Conservation (phyloP, 2,329 filamentous ascomycete species). For the Alternaria triticimaculans region DNA sequence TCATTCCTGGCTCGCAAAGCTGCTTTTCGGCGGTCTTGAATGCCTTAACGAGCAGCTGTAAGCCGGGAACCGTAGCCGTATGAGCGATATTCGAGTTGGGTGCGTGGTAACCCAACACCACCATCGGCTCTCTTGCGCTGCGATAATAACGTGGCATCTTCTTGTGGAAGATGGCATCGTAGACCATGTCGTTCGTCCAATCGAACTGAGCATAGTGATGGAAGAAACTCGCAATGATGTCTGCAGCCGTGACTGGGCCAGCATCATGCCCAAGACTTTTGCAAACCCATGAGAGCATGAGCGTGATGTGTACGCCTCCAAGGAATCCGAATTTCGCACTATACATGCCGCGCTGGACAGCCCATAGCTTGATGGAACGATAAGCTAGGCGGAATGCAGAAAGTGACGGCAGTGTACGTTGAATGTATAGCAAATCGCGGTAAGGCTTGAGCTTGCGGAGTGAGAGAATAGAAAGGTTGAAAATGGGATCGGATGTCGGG, state of each 20-base stretch:
- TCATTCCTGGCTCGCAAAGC: constrained; percentile 42
- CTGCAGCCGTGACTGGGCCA: constrained; percentile 53
- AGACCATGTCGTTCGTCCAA: constrained; percentile 63
- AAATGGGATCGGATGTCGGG: constrained; percentile 60
- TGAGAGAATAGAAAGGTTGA: constrained; percentile 62
- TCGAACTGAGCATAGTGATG: constrained; percentile 66
- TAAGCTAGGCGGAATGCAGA: constrained; percentile 65
- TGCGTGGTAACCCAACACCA: constrained; percentile 67
- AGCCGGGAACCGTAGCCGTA: constrained; percentile 61
- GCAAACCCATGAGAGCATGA: constrained; percentile 66
- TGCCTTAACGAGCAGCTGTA: constrained; percentile 60
- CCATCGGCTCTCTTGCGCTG: constrained; percentile 65
- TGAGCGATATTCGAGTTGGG: constrained; percentile 67
- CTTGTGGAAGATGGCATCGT: constrained; percentile 64
- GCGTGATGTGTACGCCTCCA: constrained; percentile 68
- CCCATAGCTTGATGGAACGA: constrained; percentile 68
- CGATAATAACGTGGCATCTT: constrained; percentile 57
- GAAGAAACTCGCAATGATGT: constrained; percentile 68
- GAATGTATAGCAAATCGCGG: constrained; percentile 67
- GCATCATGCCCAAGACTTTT: constrained; percentile 53
- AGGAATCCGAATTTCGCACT: constrained; percentile 70
- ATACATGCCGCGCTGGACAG: constrained; percentile 67
- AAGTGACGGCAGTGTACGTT: constrained; percentile 65
- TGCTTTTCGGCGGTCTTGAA: constrained; percentile 56
- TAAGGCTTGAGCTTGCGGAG: constrained; percentile 69